Percentiles rank a stretch among this genome's conserved stretches.
Evolutionary conservation across 495 filamentous ascomycete genomes (phyloP).

Genomic region (Daldinia bambusicola): DNA sequence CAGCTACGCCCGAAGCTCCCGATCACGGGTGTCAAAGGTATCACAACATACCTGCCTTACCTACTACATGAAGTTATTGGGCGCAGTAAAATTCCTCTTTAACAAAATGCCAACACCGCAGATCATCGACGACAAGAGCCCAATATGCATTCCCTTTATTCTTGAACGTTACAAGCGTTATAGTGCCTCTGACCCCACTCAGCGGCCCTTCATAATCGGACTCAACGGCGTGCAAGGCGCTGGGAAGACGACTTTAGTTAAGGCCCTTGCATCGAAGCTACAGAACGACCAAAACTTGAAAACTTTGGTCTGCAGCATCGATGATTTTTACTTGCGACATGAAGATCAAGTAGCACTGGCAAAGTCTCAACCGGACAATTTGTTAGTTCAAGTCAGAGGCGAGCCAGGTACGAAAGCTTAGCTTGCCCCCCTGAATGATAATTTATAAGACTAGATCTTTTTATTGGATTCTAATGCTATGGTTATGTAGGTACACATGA

Average conservation of each 20-base stretch:
- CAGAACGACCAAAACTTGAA: conserved; percentile 71
- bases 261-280: conserved; percentile 72
- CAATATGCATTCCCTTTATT: conserved; percentile 86
- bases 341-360: conserved; percentile 76
- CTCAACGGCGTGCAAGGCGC: conserved; percentile 82
- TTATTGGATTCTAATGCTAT: conserved; percentile 29
- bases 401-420: conserved; percentile 65
- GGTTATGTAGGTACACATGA: conserved; percentile 77
- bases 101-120: conserved; percentile 43
- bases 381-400: conserved; percentile 82
- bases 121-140: conserved; percentile 87
- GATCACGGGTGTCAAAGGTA: conserved; percentile 18
- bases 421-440: conserved; percentile 7
- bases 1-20: conserved; percentile 13
- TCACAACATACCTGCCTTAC: no score
- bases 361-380: conserved; percentile 71
- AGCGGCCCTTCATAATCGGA: conserved; percentile 67
- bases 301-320: conserved; percentile 84
- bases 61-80: no score
- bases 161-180: conserved; percentile 70
- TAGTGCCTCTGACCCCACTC: conserved; percentile 48
- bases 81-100: no score
- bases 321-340: conserved; percentile 89
- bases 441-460: conserved; percentile 1
- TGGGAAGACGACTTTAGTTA: conserved; percentile 90